A percentile compares a stretch with the other conserved stretches of the same genome.
Evolutionary conservation across 75 land plant genomes (phyloP).

Genomic region (Adiantum capillusveneris): DNA sequence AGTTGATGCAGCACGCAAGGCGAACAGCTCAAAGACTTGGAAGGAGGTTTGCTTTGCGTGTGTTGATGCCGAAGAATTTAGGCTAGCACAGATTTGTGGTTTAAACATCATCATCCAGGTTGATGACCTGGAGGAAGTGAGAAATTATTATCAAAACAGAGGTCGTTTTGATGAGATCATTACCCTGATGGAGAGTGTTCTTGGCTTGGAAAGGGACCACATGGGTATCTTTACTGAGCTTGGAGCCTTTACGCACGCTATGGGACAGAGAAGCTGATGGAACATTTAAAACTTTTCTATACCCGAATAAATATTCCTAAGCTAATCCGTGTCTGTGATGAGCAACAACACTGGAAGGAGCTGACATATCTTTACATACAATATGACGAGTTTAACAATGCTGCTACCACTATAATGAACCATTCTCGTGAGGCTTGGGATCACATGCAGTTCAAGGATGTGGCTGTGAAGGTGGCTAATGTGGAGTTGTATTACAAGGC

Average conservation of each 20-base stretch:
- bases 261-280: conserved; percentile 95
- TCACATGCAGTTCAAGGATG: conserved; percentile 99
- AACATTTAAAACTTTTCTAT: conserved; percentile 86
- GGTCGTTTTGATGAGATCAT: conserved; percentile 92
- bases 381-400: conserved; percentile 97
- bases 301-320: conserved; percentile 96
- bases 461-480: conserved; percentile 90
- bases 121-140: conserved; percentile 96
- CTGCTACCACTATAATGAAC: conserved; percentile 93
- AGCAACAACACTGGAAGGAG: conserved; percentile 98
- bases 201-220: conserved; percentile 95
- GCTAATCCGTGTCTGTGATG: conserved; percentile 94
- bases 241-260: conserved; percentile 87
- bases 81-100: conserved; percentile 95
- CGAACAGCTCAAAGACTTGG: conserved; percentile 90
- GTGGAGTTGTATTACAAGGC: conserved; percentile 97
- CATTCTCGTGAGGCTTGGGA: conserved; percentile 99
- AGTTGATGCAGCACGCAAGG: conserved; percentile 97
- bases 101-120: conserved; percentile 95
- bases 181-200: conserved; percentile 94
- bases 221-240: conserved; percentile 99
- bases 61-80: conserved; percentile 98
- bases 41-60: conserved; percentile 99
- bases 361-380: conserved; percentile 92
- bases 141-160: conserved; percentile 90